Conservation (phyloP, 495 filamentous ascomycete genomes). For the Geopyxis carbonaria region DNA sequence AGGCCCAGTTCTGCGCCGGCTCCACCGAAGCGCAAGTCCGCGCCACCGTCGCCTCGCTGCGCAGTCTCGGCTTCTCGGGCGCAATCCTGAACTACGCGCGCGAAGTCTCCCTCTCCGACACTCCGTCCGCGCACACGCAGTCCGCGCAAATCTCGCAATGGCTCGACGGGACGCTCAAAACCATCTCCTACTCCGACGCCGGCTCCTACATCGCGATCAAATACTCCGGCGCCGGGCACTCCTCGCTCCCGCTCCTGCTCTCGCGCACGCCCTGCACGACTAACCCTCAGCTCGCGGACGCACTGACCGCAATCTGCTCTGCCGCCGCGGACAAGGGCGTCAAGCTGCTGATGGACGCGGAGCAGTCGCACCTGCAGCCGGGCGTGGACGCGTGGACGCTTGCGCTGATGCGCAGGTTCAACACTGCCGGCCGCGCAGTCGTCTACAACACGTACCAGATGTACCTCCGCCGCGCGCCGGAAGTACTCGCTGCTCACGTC, state of each 20-base stretch:
- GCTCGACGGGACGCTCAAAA: conserved; percentile 27
- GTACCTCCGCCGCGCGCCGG: conserved; percentile 45
- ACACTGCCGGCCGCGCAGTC: conserved; percentile 48
- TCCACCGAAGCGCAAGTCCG: conserved; percentile 45
- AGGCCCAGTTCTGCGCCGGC: conserved; percentile 57
- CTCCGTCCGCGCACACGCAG: conserved; percentile 4
- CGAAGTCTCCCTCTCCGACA: conserved; percentile 36
- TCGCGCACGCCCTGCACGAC: conserved; percentile 9
- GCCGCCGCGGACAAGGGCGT: conserved; percentile 54
- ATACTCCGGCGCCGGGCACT: conserved; percentile 63
- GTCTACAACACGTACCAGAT: conserved; percentile 69
- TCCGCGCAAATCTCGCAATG: conserved; percentile 16
- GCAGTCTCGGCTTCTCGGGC: conserved; percentile 51
- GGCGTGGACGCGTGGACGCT: conserved; percentile 80
- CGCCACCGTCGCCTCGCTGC: conserved; percentile 40
- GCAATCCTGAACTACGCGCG: conserved; percentile 63
- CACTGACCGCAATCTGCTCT: conserved; percentile 61
- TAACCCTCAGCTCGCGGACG: conserved; percentile 39
- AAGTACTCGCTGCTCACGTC: conserved; percentile 49
- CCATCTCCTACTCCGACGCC: conserved; percentile 51
- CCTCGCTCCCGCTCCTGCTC: conserved; percentile 12
- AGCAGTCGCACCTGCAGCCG: conserved; percentile 62
- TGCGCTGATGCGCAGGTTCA: conserved; percentile 35
- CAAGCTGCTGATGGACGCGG: conserved; percentile 72
- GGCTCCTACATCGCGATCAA: conserved; percentile 84